These are phyloP conservation scores for Pichia sp. DNA, from an alignment of 1,139 yeast genomes.

Conservation along the genomic window DNA sequence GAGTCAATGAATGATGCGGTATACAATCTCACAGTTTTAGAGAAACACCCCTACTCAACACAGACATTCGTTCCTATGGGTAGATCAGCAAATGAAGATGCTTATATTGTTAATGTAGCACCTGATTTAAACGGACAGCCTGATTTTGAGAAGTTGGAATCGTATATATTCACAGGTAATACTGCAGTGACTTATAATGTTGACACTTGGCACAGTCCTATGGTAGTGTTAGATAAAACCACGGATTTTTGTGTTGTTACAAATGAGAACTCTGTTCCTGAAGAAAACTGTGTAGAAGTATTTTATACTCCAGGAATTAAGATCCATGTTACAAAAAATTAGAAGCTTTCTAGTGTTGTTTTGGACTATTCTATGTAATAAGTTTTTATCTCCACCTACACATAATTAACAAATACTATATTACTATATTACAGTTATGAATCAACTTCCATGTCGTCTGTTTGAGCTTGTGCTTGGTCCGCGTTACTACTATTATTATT, in stretches of 20 bases:
- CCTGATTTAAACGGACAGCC: constrained; percentile 47
- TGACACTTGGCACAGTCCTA: constrained; percentile 87
- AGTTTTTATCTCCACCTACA: too few relatives aligned
- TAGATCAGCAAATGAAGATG: constrained; percentile 39
- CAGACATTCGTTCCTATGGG: constrained; percentile 93
- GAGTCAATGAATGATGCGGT: constrained; percentile 23
- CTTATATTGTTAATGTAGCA: constrained; percentile 81
- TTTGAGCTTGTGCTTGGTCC: too few relatives aligned
- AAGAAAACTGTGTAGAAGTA: constrained; percentile 80
- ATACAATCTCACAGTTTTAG: constrained; percentile 66
- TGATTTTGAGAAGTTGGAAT: constrained; percentile 50
- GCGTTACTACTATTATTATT: constrained; percentile 3
- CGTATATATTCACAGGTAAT: constrained; percentile 72
- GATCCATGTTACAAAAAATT: constrained; percentile 21
- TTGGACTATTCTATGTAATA: too few relatives aligned
- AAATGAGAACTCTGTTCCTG: constrained; percentile 72
- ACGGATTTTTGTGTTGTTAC: constrained; percentile 82
- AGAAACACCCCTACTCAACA: constrained; percentile 85
- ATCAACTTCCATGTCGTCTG: constrained; percentile 14
- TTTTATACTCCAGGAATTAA: constrained; percentile 56
- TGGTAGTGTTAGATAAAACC: constrained; percentile 64
- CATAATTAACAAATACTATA: too few relatives aligned
- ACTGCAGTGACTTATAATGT: constrained; percentile 87
- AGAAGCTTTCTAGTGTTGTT: too few relatives aligned
- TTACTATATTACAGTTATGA: neutral